Base-by-base conservation (phyloP, 495 filamentous ascomycete species). In the Neurospora tetrasperma region DNA sequence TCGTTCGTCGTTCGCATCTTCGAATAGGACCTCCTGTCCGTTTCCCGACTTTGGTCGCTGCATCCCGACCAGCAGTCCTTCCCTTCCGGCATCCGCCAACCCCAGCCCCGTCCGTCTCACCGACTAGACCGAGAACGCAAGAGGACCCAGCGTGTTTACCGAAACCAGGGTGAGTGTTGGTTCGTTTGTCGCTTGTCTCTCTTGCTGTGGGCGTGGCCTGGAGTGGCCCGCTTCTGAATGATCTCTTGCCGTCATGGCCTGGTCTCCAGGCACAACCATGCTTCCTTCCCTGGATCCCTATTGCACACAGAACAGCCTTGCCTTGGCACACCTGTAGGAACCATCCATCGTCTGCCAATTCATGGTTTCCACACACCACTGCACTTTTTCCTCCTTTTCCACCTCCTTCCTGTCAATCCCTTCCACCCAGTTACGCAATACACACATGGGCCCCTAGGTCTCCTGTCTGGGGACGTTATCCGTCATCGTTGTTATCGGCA, bases 401-500 rank as follows among this genome's bases (percentile, higher is more conserved):
- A 66, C 54, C 27, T 66, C 54, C 54, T 66, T 66, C 54, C 27
- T 66, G 54, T 35, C 54, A 66, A 66, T 66, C 54, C 54, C 54
- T 66, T 31, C 54, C 35, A 35, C 54, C 54, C 27, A 66, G 54
- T 66, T 66, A 66, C 54, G 54, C 54, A 66, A 66, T 66, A 66
- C 54, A 66, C 54, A 66, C 54, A 66, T 66, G 54, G 54, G 54
- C 54, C 54, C 54, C 54, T 66, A 66, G 54, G 54, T 66, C 54
- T 66, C 54, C 54, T 66, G 54, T 66, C 54, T 66, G 54, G 54
- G 54, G 54, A 66, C 54, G 54, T 66, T 66, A 66, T 66, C 54
- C 54, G 54, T 66, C 54, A 66, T 66, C 27, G 54, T 66, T 66
- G 54, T 66, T 66, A 66, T 66, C 54, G 54, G 54, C 14, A 66